phyloP scores from a whole-genome alignment of 768 basidiomycete species.

The Lyophyllum decastes region DNA sequence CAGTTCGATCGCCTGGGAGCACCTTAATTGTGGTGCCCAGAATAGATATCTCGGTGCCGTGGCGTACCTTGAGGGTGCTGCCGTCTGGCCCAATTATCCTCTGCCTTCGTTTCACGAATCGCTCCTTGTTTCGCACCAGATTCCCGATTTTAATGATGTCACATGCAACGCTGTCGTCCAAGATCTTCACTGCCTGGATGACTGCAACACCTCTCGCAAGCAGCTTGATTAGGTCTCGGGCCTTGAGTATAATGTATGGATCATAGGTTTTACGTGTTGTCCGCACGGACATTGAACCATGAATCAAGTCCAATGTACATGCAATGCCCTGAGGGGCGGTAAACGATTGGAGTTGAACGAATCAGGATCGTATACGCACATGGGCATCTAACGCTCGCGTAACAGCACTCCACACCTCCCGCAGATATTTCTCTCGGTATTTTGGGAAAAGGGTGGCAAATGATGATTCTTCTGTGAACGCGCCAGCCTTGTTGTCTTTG shows the following conservation, averaged over 20 bases:
- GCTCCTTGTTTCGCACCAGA: slow-evolving; percentile 91
- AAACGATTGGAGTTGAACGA: not conserved
- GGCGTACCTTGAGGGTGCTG: slow-evolving; percentile 87
- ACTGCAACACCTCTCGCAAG: slow-evolving; percentile 90
- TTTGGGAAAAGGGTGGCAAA: slow-evolving; percentile 99
- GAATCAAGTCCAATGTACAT: slow-evolving; percentile 91
- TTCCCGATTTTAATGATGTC: slow-evolving; percentile 99
- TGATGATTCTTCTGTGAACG: slow-evolving; percentile 94
- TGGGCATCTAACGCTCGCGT: slow-evolving; percentile 82
- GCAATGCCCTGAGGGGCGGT: slow-evolving; percentile 66
- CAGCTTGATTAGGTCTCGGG: slow-evolving; percentile 93
- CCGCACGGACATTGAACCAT: slow-evolving; percentile 96
- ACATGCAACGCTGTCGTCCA: slow-evolving; percentile 88
- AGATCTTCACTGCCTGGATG: slow-evolving; percentile 82
- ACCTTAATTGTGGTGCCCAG: too few species aligned
- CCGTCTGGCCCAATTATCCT: slow-evolving; percentile 97
- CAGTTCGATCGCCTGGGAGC: slow-evolving; percentile 86
- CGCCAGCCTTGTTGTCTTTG: slow-evolving; percentile 75
- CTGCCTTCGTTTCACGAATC: slow-evolving; percentile 95
- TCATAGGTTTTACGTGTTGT: slow-evolving; percentile 98
- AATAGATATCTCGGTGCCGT: too few species aligned
- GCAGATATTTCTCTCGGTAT: slow-evolving; percentile 94
- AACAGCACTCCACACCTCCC: slow-evolving; percentile 93
- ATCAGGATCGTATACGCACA: slow-evolving; percentile 40
- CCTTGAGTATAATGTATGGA: slow-evolving; percentile 95